Percentiles rank a stretch among this genome's conserved stretches.
Conservation (phyloP, 2,329 filamentous ascomycete genomes). For the Tolypocladium amazonense region DNA sequence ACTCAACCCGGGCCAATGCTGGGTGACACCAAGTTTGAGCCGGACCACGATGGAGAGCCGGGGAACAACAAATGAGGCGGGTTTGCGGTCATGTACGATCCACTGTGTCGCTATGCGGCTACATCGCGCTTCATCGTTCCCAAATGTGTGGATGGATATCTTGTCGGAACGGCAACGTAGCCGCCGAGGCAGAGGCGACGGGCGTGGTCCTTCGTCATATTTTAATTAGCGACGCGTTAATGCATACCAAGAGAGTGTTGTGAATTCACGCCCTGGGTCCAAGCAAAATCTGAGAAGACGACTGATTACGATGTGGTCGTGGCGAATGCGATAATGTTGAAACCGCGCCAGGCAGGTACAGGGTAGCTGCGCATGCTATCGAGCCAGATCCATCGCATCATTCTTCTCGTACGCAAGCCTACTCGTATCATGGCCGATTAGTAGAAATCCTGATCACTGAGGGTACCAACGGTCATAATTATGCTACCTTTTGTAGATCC, state of each 20-base stretch:
- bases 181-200: not conserved
- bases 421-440: not conserved
- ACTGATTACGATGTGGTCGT: not conserved
- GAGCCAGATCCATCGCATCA: not conserved
- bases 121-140: not conserved
- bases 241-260: not conserved
- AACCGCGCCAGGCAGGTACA: not conserved
- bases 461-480: not conserved
- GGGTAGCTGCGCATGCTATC: not conserved
- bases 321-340: not conserved
- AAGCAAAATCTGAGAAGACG: not conserved
- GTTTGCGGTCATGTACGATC: not conserved
- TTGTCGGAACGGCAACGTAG: not conserved
- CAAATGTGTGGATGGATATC: not conserved
- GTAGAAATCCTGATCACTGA: not conserved
- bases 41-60: slow-evolving; percentile 42
- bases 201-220: not conserved
- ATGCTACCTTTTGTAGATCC: not conserved
- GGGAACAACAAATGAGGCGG: slow-evolving; percentile 16
- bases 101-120: not conserved
- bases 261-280: not conserved
- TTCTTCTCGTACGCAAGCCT: too few relatives aligned
- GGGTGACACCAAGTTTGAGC: slow-evolving; percentile 60
- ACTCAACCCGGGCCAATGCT: slow-evolving; percentile 45
- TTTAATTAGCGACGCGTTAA: not conserved